Base-by-base conservation (phyloP, 192 early-diverging fungal genomes). In the Coemansia sp. region DNA sequence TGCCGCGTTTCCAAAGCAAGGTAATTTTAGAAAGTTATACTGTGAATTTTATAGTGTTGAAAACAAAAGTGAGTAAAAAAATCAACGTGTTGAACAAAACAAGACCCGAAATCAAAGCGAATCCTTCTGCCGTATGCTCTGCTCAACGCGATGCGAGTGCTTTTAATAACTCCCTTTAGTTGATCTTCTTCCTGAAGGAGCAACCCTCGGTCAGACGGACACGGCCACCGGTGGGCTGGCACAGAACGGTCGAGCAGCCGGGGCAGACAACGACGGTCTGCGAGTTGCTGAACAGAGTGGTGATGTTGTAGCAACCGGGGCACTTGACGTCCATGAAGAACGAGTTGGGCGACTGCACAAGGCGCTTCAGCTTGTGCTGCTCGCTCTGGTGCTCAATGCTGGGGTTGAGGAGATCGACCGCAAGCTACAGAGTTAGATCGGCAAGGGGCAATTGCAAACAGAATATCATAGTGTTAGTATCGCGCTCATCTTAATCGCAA, bases 241-340 rank as follows among this genome's bases (percentile, higher is more conserved):
- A 95, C 65, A 99, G 87, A 57, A 99, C 94, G 64, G 92, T 93
- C 60, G 89, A 83, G 84, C 96, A 99, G 55, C 87, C 85, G 55
- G 84, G 78, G 87, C 96, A 99, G 50, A 95, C 71, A 49, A 99
- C 96, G 46, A 99, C 96, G 60, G 93, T 94, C 79, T 99, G 94
- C 71, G 94, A 94, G 81, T 99, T 95, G 80, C 85, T 88, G 87
- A 99, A 99, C 67, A 99, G 93, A 67, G 94, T 96, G 79, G 93
- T 97, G 80, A 99, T 95, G 74, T 88, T 83, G 75, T 90, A 86
- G 85, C 94, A 97, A 80, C 86, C 89, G 48, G 89, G 78, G 83
- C 93, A 95, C 81, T 95, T 95, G 54, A 98, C 93, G 63, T 98
- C 95, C 93, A 98, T 95, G 79, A 96, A 95, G 88, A 86, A 95